Evolutionary conservation across 2,329 filamentous ascomycete species (phyloP), one percentile per base, ranked within the genome.

Genomic region (Ophiostoma novo-ulmi): DNA sequence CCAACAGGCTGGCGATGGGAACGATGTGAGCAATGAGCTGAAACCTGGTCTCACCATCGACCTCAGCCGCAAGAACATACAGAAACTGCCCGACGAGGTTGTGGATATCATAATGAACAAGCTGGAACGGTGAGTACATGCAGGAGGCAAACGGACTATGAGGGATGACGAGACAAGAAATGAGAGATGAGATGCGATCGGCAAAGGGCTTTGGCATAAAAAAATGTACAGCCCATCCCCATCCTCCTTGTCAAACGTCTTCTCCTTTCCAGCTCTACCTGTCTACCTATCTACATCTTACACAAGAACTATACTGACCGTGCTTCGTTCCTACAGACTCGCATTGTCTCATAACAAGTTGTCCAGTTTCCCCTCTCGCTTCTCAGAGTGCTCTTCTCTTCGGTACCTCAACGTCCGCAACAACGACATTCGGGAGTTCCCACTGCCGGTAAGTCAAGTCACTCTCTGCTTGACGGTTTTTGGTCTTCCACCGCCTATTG

Each of bases 281-380:
- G 39, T 17, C 39, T 17, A 58, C 52, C 52, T 8, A 5, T 26
- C 5, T 13, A 14, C 58, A 20, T 63, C 13, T 63, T 31, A 8
- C 26, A 7, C 58, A 14, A 17, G 11, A 63, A 22, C 2, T 13
- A 20, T 63, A 35, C 58, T 63, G 58, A 63, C 58, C 44, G 6
- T 52, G 17, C 5, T 17, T 61, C 36, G 17, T n/a, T 64, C 14
- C 20, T 67, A 69, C 77, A 93, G 91, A 75, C 86, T 94, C 69
- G 91, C 91, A 68, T 82, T 94, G 74, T 93, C 91, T n/a, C 91
- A 94, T 80, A 94, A 94, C 78, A 88, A 87, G 75, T 83, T 93
- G 71, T 84, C 87, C 41, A 84, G 85, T n/a, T 86, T 94, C 66
- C 91, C 91, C 6, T 77, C 82, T 35, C 86, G 90, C 70, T 91